Base-by-base conservation (phyloP, 192 early-diverging fungal species). In the Coemansia sp. region DNA sequence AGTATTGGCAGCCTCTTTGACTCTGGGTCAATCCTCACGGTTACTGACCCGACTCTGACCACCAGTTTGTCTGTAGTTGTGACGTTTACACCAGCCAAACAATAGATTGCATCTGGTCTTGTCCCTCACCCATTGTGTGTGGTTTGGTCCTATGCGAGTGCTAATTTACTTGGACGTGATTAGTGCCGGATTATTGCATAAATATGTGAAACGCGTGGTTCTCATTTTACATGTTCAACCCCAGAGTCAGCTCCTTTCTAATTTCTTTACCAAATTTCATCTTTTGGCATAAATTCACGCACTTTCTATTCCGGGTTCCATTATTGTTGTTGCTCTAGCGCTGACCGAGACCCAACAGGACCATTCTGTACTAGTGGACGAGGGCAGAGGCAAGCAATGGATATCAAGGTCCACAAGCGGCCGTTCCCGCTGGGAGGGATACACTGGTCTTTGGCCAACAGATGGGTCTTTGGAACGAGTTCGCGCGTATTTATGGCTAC, bases 41-140 rank as follows among this genome's bases (percentile, higher is more conserved):
- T 94, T 31, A 95, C 95, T 0, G 95, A 95, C 70, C 76, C 80
- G 46, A 56, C 63, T 37, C 41, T 78, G 58, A 57, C 59, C 56
- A 56, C 68, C 8, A 55, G 74, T 56, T 52, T 77, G 55, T 63
- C 64, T 22, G 55, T 77, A 23, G 58, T 52, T 22, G 74, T 77
- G 4, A 55, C 34, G 18, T 77, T 77, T 56, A 37, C n/a, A n/a
- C n/a, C n/a, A n/a, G n/a, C n/a, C n/a, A n/a, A n/a, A n/a, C n/a
- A n/a, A n/a, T n/a, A n/a, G n/a, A n/a, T n/a, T n/a, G n/a, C n/a
- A n/a, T n/a, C n/a, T n/a, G n/a, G n/a, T n/a, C n/a, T n/a, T n/a
- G n/a, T n/a, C n/a, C n/a, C n/a, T n/a, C n/a, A n/a, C n/a, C n/a
- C n/a, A n/a, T n/a, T n/a, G n/a, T n/a, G n/a, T n/a, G n/a, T n/a